phyloP scores from a whole-genome alignment of 768 basidiomycete genomes.

The Chalciporus sphaerocephalus region DNA sequence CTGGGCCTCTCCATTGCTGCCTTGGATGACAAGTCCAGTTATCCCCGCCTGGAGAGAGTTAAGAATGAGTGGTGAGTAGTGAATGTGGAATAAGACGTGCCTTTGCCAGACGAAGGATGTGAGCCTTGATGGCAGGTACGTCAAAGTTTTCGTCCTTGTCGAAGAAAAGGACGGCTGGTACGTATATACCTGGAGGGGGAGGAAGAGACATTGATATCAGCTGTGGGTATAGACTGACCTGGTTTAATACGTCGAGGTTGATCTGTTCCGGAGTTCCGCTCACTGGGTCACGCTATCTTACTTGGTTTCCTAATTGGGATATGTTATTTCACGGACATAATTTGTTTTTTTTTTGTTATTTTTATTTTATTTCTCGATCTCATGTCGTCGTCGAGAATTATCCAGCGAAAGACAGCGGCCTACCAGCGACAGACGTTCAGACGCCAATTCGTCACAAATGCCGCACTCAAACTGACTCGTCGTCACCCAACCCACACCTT shows the following conservation, averaged over 20 bases:
- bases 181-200: slow-evolving; percentile 68
- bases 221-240: background rate
- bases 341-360: background rate
- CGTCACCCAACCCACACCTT: slow-evolving; percentile 43
- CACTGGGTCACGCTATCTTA: too few relatives aligned
- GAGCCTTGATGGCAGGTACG: slow-evolving; percentile 57
- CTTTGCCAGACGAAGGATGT: slow-evolving; percentile 69
- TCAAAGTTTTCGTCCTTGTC: slow-evolving; percentile 69
- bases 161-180: slow-evolving; percentile 75
- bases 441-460: slow-evolving; percentile 54
- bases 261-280: too few relatives aligned
- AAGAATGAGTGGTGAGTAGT: slow-evolving; percentile 18
- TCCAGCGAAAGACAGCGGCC: background rate
- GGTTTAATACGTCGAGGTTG: background rate
- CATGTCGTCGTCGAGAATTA: slow-evolving; percentile 23
- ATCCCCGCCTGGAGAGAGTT: slow-evolving; percentile 54
- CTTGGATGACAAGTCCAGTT: slow-evolving; percentile 68
- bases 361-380: background rate
- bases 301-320: background rate
- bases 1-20: slow-evolving; percentile 73
- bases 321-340: background rate
- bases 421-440: background rate
- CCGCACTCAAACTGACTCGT: slow-evolving; percentile 42
- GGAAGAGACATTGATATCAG: slow-evolving; percentile 30
- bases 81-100: slow-evolving; percentile 30